Percentiles rank a stretch among this genome's conserved stretches.
phyloP scores from a whole-genome alignment of 345 rosid genomes.

The Luvunga scandens region DNA sequence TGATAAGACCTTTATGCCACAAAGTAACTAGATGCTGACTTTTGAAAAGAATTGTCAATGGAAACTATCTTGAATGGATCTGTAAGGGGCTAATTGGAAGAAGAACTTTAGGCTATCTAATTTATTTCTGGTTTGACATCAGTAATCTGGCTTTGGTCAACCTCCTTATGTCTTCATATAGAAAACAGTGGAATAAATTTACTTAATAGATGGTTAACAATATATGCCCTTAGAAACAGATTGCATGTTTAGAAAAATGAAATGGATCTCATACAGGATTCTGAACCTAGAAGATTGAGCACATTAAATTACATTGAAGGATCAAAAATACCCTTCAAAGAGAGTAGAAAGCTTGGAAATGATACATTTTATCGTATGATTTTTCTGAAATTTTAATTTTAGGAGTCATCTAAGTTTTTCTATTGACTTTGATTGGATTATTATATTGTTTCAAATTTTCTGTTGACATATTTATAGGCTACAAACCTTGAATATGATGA shows the following conservation, averaged over 20 bases:
- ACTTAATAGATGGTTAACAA: neutral
- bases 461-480: conserved; percentile 40
- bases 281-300: neutral
- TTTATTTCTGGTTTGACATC: neutral
- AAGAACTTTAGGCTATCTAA: neutral
- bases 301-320: neutral
- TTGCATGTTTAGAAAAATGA: neutral
- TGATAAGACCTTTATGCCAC: neutral
- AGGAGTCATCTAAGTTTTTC: neutral
- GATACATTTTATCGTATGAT: neutral
- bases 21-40: neutral
- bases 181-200: neutral
- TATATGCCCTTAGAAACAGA: neutral
- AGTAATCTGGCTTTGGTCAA: neutral
- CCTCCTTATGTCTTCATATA: neutral
- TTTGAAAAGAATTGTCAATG: neutral
- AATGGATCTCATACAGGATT: neutral
- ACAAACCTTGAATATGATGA: conserved; percentile 95
- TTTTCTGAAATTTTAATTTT: neutral
- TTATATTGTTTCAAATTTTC: conserved; percentile 7
- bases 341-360: neutral
- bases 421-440: neutral
- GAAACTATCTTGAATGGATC: neutral
- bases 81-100: neutral
- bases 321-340: neutral